Percentiles rank a stretch among this genome's conserved stretches.
These are phyloP conservation scores for Quercus variabilis DNA, from an alignment of 306 rosid species.

Conservation along the genomic window DNA sequence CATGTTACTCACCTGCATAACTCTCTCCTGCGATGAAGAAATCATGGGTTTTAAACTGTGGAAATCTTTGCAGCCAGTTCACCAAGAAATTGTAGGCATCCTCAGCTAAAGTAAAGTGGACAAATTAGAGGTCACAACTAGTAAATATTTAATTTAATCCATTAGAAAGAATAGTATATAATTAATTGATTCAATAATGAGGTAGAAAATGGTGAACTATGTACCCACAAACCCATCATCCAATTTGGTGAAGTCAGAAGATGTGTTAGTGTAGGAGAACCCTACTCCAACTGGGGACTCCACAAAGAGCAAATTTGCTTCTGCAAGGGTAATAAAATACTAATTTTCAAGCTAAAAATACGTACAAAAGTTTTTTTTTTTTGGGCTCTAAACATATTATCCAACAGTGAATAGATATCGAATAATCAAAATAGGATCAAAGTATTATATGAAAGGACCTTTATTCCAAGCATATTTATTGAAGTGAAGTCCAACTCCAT, in stretches of 20 bases:
- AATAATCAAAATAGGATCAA: neutral
- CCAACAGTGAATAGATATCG: neutral
- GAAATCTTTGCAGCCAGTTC: constrained; percentile 53
- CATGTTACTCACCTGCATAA: constrained; percentile 38
- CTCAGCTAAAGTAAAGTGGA: constrained; percentile 36
- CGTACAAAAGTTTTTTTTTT: neutral
- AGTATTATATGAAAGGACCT: constrained; percentile 23
- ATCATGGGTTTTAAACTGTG: constrained; percentile 43
- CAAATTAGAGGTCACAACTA: neutral
- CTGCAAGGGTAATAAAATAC: constrained; percentile 22
- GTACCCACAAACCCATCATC: constrained; percentile 52
- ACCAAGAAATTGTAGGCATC: constrained; percentile 60
- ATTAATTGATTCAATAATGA: neutral
- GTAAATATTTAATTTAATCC: neutral
- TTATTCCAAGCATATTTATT: constrained; percentile 48
- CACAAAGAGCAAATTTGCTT: constrained; percentile 52
- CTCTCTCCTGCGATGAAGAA: constrained; percentile 61
- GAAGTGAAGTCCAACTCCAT: constrained; percentile 42
- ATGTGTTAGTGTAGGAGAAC: constrained; percentile 49
- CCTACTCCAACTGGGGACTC: constrained; percentile 68
- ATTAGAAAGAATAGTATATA: no score
- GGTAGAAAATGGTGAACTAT: constrained; percentile 8
- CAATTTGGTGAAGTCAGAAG: constrained; percentile 52
- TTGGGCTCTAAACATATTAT: no score
- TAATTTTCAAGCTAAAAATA: constrained; percentile 1